phyloP scores from a whole-genome alignment of 257 asterid species.

The Scutellaria galericulata region DNA sequence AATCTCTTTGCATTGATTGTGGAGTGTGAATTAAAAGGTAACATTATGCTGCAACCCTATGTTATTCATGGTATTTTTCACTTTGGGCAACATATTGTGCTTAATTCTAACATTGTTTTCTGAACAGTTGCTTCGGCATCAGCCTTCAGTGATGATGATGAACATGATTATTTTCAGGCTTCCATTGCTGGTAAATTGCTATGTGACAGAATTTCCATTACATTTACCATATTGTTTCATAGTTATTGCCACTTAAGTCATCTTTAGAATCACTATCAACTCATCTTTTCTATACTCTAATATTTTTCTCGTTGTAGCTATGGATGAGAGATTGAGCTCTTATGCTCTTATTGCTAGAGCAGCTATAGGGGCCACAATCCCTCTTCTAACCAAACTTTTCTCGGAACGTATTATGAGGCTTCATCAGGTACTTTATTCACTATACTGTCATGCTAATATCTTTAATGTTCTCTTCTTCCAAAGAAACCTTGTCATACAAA shows the following conservation, averaged over 20 bases:
- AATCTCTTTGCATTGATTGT: slow-evolving; percentile 81
- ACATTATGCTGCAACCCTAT: slow-evolving; percentile 26
- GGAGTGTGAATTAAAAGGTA: slow-evolving; percentile 85
- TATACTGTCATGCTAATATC: not conserved
- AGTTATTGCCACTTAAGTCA: slow-evolving; percentile 26
- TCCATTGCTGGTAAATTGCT: slow-evolving; percentile 68
- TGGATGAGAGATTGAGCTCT: slow-evolving; percentile 95
- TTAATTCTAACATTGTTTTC: slow-evolving; percentile 36
- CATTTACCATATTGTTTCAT: slow-evolving; percentile 11
- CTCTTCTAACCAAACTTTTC: slow-evolving; percentile 68
- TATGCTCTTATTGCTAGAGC: slow-evolving; percentile 99
- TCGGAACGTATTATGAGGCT: slow-evolving; percentile 70
- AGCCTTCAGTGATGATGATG: slow-evolving; percentile 73
- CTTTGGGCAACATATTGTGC: slow-evolving; percentile 32
- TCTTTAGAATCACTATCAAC: slow-evolving; percentile 16
- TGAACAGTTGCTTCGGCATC: slow-evolving; percentile 82
- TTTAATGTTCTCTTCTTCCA: not conserved
- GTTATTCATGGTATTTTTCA: slow-evolving; percentile 13
- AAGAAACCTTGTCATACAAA: slow-evolving; percentile 1
- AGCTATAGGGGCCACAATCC: slow-evolving; percentile 68
- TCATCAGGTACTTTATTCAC: slow-evolving; percentile 66
- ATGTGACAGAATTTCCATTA: slow-evolving; percentile 19
- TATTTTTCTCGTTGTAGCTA: slow-evolving; percentile 60
- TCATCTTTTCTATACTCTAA: slow-evolving; percentile 33
- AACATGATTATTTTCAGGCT: slow-evolving; percentile 68